Base-by-base conservation (phyloP, 148 eudicot species). In the Rheum nobile region DNA sequence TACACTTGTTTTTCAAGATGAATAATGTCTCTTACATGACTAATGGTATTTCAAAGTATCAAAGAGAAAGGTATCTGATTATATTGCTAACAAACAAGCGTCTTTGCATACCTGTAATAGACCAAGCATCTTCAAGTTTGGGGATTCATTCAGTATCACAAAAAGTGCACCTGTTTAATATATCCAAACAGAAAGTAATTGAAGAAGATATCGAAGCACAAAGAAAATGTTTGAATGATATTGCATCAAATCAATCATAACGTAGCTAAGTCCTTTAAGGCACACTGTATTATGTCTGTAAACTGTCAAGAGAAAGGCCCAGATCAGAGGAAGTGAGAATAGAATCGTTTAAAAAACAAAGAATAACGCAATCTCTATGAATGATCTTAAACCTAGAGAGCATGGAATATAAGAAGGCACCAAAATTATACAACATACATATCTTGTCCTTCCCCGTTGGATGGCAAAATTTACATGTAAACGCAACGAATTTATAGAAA, bases 121-220 rank as follows among this genome's bases (percentile, higher is more conserved):
- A 73, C 97, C 99, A 67, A 95, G 97, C 88, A 90, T 90, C 88
- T 92, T 95, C 86, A 95, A 74, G 76, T 95, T 92, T 41, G 99
- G 97, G 75, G 97, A 85, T 75, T 79, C 74, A 81, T 80, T 88
- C 67, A 95, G 83, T 73, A 95, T 84, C 78, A 95, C 99, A 82
- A 92, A 79, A 75, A 95, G 88, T 70, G 99, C 97, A 84, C 97
- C 97, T 92, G 87, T 76, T 80, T 72, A 69, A 71, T 75, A 84
- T 65, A 61, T 32, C 68, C 0, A 65, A 34, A 2, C 39, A 31
- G 41, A 34, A 31, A 31, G 39, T 65, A 65, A 65, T 13, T 65
- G 17, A 65, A 65, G 70, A 65, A 65, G 21, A 16, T n/a, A 65
- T 0, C 39, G 22, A 34, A 65, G 9, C 70, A 34, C 22, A 32